Conservation (phyloP, 2,329 filamentous ascomycete species). For the Penicillium fuscoglaucum region DNA sequence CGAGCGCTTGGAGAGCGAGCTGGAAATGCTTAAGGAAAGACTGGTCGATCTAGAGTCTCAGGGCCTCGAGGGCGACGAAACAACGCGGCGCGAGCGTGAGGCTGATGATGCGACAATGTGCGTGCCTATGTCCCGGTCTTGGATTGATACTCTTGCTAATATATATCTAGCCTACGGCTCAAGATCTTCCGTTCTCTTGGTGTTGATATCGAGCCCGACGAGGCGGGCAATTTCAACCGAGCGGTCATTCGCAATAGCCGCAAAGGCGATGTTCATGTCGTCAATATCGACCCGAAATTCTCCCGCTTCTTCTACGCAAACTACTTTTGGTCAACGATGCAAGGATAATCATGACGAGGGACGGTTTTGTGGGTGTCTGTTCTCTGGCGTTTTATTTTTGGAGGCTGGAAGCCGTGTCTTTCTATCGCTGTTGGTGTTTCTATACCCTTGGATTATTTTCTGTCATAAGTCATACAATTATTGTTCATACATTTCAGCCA, state of each 20-base stretch:
- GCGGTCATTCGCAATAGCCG: conserved; percentile 81
- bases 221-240: conserved; percentile 77
- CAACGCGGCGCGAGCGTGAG: conserved; percentile 53
- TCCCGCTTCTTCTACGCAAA: conserved; percentile 90
- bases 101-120: conserved; percentile 52
- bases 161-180: conserved; percentile 63
- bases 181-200: conserved; percentile 90
- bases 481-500: background rate
- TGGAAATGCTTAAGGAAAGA: conserved; percentile 71
- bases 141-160: conserved; percentile 3
- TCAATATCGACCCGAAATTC: conserved; percentile 92
- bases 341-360: conserved; percentile 32
- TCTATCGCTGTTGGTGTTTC: conserved; percentile 13
- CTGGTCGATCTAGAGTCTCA: conserved; percentile 83
- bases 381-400: conserved; percentile 23
- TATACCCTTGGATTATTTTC: conserved; percentile 25
- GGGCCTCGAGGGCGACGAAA: conserved; percentile 72
- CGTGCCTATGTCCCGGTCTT: conserved; percentile 13
- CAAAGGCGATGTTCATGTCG: conserved; percentile 89
- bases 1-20: conserved; percentile 80
- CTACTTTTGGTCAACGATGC: conserved; percentile 92
- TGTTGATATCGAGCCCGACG: conserved; percentile 82
- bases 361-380: background rate
- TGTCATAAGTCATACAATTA: conserved; percentile 12
- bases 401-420: conserved; percentile 9